Percentiles rank a stretch among this genome's conserved stretches.
These are phyloP conservation scores for Medakamo hakoo DNA, from an alignment of 139 green algal genomes.

Conservation along the genomic window DNA sequence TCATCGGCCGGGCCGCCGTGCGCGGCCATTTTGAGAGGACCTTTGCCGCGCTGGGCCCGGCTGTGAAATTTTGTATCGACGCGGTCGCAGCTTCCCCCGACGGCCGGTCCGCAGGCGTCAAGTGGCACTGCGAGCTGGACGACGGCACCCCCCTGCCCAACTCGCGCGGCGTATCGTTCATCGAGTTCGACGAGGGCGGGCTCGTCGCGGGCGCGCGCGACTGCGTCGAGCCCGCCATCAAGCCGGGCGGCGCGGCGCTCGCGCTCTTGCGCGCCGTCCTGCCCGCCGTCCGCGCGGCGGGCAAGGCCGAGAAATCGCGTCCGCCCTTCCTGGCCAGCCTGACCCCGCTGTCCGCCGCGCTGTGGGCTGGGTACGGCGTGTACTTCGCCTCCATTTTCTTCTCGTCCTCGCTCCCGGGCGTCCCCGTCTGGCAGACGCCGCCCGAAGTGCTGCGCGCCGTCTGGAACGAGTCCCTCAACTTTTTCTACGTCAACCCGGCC, in stretches of 20 bases:
- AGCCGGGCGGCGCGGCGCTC: conserved; percentile 46
- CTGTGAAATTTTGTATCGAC: conserved; percentile 60
- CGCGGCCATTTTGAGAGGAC: conserved; percentile 45
- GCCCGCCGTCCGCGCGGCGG: conserved; percentile 19
- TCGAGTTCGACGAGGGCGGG: conserved; percentile 33
- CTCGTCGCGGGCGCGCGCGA: conserved; percentile 47
- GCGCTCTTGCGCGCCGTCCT: conserved; percentile 19
- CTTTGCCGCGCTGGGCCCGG: conserved; percentile 20
- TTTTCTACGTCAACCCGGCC: conserved; percentile 70
- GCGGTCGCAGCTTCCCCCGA: conserved; percentile 40
- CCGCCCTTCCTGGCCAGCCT: conserved; percentile 32
- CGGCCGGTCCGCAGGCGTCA: conserved; percentile 29
- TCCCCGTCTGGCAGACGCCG: conserved; percentile 22
- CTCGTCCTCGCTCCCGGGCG: conserved; percentile 26
- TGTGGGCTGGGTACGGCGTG: conserved; percentile 44
- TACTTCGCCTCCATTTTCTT: conserved; percentile 46
- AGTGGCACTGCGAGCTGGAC: conserved; percentile 60
- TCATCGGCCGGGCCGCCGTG: conserved; percentile 31
- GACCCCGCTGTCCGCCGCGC: conserved; percentile 19
- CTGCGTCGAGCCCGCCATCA: conserved; percentile 52
- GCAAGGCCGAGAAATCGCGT: conserved; percentile 26
- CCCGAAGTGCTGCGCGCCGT: conserved; percentile 23
- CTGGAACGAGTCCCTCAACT: conserved; percentile 59
- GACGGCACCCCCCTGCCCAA: conserved; percentile 55
- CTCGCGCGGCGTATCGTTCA: conserved; percentile 54